These are phyloP conservation scores for Thielaviopsis populi DNA, from an alignment of 2,329 filamentous ascomycete species.

Conservation along the genomic window DNA sequence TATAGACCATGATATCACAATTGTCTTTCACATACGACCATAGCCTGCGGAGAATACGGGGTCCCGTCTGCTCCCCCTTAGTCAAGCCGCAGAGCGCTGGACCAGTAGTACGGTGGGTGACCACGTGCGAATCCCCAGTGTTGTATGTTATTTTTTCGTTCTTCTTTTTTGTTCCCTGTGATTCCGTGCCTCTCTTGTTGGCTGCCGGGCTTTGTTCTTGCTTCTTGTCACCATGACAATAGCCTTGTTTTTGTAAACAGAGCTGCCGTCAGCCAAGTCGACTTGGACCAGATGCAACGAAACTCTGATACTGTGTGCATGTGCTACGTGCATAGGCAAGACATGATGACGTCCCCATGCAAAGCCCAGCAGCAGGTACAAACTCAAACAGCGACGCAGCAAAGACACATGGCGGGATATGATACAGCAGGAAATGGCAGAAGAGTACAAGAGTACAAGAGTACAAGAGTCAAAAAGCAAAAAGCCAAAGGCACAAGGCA, in stretches of 20 bases:
- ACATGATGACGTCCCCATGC: not conserved
- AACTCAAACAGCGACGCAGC: not conserved
- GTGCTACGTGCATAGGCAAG: not conserved
- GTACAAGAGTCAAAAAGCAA: too few relatives aligned
- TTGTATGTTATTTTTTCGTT: too few relatives aligned
- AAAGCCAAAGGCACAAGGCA: too few relatives aligned
- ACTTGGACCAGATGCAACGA: not conserved
- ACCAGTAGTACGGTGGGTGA: conserved; percentile 10
- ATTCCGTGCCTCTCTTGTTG: not conserved
- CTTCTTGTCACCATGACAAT: not conserved
- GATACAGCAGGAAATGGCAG: not conserved
- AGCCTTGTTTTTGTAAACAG: not conserved
- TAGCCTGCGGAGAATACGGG: too few relatives aligned
- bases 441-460: too few relatives aligned
- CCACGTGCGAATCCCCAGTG: conserved; percentile 10
- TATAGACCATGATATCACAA: too few relatives aligned
- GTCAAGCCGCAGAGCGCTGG: conserved; percentile 11
- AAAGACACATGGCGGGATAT: too few relatives aligned
- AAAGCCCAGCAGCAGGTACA: too few relatives aligned
- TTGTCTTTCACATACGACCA: too few relatives aligned
- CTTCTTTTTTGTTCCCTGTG: too few relatives aligned
- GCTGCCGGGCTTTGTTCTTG: not conserved
- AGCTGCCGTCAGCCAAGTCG: not conserved
- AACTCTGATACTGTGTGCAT: not conserved
- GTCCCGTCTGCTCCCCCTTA: too few relatives aligned